Conservation (phyloP, 768 basidiomycete species). For the Dentipellis sp. region DNA sequence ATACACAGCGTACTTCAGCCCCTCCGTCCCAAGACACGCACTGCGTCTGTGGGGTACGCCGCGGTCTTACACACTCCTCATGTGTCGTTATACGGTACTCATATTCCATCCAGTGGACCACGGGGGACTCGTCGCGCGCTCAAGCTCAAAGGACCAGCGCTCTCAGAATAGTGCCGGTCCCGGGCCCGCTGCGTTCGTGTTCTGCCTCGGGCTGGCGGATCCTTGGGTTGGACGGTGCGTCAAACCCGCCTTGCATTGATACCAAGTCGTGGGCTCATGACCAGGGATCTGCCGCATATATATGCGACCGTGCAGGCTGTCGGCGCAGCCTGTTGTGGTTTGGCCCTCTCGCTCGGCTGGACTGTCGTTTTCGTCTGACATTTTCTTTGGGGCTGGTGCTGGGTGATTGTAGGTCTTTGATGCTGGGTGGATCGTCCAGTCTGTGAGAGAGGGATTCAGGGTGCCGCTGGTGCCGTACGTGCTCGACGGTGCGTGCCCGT, state of each 20-base stretch:
- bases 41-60: conserved; percentile 1
- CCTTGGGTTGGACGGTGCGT: conserved; percentile 7
- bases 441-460: not conserved
- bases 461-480: not conserved
- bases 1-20: conserved; percentile 9
- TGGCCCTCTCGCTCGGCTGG: not conserved
- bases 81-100: not conserved
- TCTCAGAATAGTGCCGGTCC: no score
- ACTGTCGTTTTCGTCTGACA: not conserved
- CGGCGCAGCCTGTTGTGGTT: not conserved
- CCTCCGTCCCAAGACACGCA: not conserved
- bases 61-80: not conserved
- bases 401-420: not conserved
- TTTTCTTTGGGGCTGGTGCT: not conserved
- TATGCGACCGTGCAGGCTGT: not conserved
- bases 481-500: not conserved
- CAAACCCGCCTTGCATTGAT: no score
- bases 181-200: conserved; percentile 1
- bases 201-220: conserved; percentile 7
- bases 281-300: not conserved
- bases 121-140: conserved; percentile 6
- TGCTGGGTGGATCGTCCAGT: not conserved
- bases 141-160: not conserved
- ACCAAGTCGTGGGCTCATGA: no score
- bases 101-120: not conserved